These are phyloP conservation scores for Neotropicomus parvogracilis DNA, from an alignment of 1,284 basidiomycete species.

Conservation along the genomic window DNA sequence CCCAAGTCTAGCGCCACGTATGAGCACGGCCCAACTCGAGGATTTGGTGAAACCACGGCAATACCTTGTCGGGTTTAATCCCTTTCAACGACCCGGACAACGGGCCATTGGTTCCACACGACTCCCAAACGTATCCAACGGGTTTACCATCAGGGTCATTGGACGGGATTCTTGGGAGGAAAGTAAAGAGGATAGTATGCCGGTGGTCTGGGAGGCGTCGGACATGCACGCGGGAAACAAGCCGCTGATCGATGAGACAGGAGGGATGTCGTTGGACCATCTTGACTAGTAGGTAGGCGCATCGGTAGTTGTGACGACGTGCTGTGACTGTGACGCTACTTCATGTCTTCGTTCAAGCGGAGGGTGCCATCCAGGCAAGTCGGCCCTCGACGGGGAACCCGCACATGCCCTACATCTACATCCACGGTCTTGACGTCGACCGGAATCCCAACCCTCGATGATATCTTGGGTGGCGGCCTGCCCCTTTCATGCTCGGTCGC, in stretches of 20 bases:
- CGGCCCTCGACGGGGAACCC: slow-evolving; percentile 54
- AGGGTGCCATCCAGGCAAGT: slow-evolving; percentile 46
- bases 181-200: background rate
- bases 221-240: background rate
- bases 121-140: slow-evolving; percentile 37
- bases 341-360: slow-evolving; percentile 86
- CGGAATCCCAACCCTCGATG: slow-evolving; percentile 93
- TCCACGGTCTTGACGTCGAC: slow-evolving; percentile 73
- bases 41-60: slow-evolving; percentile 26
- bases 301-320: slow-evolving; percentile 7
- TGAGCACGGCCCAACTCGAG: slow-evolving; percentile 24
- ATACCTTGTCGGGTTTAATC: slow-evolving; percentile 36
- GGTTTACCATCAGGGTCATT: slow-evolving; percentile 36
- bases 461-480: slow-evolving; percentile 91
- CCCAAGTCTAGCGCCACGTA: slow-evolving; percentile 23
- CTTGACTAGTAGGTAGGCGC: too few relatives aligned
- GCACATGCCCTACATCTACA: slow-evolving; percentile 58
- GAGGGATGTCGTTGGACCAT: slow-evolving; percentile 24
- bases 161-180: slow-evolving; percentile 20
- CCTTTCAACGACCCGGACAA: slow-evolving; percentile 40
- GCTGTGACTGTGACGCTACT: slow-evolving; percentile 16
- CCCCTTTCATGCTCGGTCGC: slow-evolving; percentile 76
- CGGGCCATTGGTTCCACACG: slow-evolving; percentile 29
- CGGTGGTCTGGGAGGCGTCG: background rate
- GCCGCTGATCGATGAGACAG: slow-evolving; percentile 14